Percentiles rank a stretch among this genome's conserved stretches.
Conservation (phyloP, 2,329 filamentous ascomycete genomes). For the Fusarium circinatum region DNA sequence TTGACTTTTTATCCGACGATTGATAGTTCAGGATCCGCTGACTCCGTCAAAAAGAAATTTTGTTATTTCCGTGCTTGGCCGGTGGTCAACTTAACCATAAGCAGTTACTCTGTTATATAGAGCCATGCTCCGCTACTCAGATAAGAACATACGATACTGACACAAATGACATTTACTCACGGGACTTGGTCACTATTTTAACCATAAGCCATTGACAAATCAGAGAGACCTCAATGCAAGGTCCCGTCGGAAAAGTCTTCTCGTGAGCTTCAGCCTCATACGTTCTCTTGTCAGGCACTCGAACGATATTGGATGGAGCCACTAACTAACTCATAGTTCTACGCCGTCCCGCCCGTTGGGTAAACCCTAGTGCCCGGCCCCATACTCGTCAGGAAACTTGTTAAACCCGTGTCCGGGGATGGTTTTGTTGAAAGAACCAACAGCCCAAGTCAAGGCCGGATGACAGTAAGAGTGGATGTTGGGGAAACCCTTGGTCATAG, state of each 20-base stretch:
- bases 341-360: neutral
- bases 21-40: neutral
- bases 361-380: conserved; percentile 7
- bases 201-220: neutral
- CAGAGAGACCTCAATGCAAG: neutral
- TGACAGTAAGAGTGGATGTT: neutral
- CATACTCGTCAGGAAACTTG: neutral
- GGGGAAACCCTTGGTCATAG: neutral
- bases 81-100: neutral
- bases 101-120: neutral
- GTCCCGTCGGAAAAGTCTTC: neutral
- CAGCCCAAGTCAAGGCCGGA: neutral
- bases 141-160: neutral
- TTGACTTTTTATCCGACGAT: neutral
- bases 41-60: neutral
- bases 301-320: neutral
- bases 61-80: neutral
- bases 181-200: neutral
- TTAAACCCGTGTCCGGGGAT: neutral
- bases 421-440: neutral
- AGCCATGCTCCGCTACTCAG: neutral
- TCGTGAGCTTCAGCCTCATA: neutral
- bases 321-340: neutral
- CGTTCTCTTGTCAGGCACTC: neutral
- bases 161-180: neutral